Conservation (phyloP, 2,329 filamentous ascomycete species). For the Venturia carpophila region DNA sequence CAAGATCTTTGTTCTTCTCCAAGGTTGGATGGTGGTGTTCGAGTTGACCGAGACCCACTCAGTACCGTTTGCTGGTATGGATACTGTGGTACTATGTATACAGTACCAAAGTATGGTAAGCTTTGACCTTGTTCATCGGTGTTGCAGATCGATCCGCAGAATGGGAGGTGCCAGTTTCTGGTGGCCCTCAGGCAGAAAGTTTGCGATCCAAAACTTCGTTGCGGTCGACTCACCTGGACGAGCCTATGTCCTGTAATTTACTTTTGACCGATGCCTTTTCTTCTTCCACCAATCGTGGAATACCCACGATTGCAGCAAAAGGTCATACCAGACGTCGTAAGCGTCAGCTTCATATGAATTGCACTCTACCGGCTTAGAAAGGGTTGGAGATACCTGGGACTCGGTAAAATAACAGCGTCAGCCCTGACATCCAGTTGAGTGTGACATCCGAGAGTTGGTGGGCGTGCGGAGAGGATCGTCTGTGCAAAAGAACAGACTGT, state of each 20-base stretch:
- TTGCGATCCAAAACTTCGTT: neutral
- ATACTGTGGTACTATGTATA: too few relatives aligned
- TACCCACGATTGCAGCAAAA: neutral
- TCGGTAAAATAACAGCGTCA: neutral
- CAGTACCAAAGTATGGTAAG: neutral
- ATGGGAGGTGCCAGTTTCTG: neutral
- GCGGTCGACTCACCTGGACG: neutral
- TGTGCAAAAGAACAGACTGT: neutral
- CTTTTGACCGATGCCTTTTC: neutral
- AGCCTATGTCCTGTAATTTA: neutral
- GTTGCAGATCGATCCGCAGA: neutral
- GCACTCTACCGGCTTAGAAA: neutral
- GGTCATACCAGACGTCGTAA: neutral
- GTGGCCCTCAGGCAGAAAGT: neutral
- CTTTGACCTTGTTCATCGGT: neutral
- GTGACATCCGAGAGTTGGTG: neutral
- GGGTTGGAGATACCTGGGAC: neutral
- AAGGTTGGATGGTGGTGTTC: too few relatives aligned
- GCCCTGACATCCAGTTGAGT: neutral
- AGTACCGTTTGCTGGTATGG: too few relatives aligned
- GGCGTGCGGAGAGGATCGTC: neutral
- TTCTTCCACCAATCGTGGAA: neutral
- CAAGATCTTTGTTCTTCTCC: too few relatives aligned
- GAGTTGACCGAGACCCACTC: too few relatives aligned
- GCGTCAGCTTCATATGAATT: neutral